Percentiles rank a stretch among this genome's conserved stretches.
Evolutionary conservation across 2,329 filamentous ascomycete species (phyloP).

Genomic region (Chaetomium globosum): DNA sequence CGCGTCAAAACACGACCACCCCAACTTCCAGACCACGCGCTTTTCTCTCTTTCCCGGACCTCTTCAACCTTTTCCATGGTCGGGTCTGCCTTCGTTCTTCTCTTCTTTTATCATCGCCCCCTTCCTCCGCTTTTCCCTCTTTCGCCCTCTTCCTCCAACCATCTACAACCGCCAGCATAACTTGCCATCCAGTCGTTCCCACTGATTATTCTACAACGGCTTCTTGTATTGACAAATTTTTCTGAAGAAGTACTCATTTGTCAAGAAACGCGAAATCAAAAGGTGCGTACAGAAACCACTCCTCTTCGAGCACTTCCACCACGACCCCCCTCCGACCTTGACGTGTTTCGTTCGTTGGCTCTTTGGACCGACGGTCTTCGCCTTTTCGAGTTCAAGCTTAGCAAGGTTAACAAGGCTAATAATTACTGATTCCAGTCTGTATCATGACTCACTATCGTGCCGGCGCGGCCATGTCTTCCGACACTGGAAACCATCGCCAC

Average conservation of each 20-base stretch:
- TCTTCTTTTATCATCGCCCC: background rate
- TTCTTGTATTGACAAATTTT: background rate
- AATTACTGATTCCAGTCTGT: slow-evolving; percentile 18
- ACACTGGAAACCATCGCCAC: slow-evolving; percentile 35
- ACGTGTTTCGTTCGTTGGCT: background rate
- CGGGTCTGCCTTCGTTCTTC: background rate
- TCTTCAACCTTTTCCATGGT: background rate
- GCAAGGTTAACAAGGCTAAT: slow-evolving; percentile 15
- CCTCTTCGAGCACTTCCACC: background rate
- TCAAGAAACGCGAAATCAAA: background rate
- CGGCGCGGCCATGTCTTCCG: slow-evolving; percentile 34
- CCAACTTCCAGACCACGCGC: slow-evolving; percentile 3
- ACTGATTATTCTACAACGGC: slow-evolving; percentile 1
- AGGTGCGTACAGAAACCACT: slow-evolving; percentile 11
- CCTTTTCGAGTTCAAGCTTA: background rate
- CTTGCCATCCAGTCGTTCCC: no score
- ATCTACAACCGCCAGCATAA: background rate
- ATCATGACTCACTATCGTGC: slow-evolving; percentile 38
- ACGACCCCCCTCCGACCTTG: background rate
- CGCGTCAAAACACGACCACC: background rate
- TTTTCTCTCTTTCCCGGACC: background rate
- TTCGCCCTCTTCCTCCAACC: background rate
- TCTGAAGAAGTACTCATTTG: slow-evolving; percentile 13
- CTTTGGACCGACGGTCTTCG: background rate
- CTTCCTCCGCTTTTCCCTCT: background rate